A percentile compares a stretch with the other conserved stretches of the same genome.
These are phyloP conservation scores for Coniophora puteana DNA, from an alignment of 1,284 basidiomycete species.

Conservation along the genomic window DNA sequence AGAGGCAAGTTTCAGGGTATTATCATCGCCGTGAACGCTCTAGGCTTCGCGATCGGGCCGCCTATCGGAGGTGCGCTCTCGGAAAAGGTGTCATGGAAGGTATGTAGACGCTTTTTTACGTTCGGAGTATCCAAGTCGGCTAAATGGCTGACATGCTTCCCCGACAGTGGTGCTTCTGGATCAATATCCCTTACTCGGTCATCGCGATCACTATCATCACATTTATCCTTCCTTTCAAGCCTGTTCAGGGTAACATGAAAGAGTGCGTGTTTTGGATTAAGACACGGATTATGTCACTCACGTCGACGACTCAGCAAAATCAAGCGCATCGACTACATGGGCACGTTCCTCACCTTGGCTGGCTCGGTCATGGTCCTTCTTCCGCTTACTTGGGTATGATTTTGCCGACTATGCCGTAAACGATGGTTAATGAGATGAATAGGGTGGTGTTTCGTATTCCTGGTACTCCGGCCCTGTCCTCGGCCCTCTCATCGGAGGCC, in stretches of 20 bases:
- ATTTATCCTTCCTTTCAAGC: conserved; percentile 63
- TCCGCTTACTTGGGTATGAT: conserved; percentile 68
- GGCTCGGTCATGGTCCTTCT: conserved; percentile 64
- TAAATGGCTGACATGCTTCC: neutral
- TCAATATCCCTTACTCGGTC: conserved; percentile 59
- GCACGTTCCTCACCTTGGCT: conserved; percentile 52
- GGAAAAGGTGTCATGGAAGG: conserved; percentile 59
- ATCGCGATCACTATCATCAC: conserved; percentile 50
- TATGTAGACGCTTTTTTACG: conserved; percentile 33
- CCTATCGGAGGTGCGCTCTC: conserved; percentile 55
- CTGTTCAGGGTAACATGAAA: conserved; percentile 55
- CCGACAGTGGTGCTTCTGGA: conserved; percentile 60
- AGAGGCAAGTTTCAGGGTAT: conserved; percentile 68
- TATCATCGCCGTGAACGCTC: conserved; percentile 48
- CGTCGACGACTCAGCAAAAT: conserved; percentile 44
- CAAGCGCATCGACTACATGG: conserved; percentile 66
- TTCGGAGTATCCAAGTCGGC: neutral
- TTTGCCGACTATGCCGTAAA: conserved; percentile 1
- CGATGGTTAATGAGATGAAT: neutral
- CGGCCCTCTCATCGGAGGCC: conserved; percentile 55
- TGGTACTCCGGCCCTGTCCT: conserved; percentile 65
- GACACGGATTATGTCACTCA: neutral
- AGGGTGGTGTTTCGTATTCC: conserved; percentile 69
- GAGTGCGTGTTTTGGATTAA: conserved; percentile 24
- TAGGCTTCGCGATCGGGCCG: conserved; percentile 47